Base-by-base conservation (phyloP, 441 rosid genomes). In the Pelargonium fulgidum region DNA sequence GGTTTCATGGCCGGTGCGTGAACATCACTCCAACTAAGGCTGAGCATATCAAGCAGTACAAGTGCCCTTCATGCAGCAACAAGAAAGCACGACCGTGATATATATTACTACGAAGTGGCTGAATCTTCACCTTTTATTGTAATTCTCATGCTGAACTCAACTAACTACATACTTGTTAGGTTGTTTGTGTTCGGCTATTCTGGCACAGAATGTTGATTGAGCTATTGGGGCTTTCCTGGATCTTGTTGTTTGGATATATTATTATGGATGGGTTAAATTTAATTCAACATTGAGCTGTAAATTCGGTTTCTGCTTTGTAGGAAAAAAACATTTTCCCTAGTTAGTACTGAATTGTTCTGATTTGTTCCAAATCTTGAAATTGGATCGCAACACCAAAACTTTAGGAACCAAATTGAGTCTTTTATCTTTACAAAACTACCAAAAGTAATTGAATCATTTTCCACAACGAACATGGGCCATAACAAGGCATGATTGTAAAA, bases 1-100 rank as follows among this genome's bases (percentile, higher is more conserved):
- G 97, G 98, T 91, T 91, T 85, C 98, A 89, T 69, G 97, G 99
- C 1, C 85, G 84, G 75, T 91, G 99, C 11, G 97, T 93, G 72
- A 93, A 93, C 90, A 89, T 91, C 7, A 93, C 99, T 61, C 97
- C 99, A 9, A 96, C 99, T 62, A 89, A 85, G 84, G 99, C 96
- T 0, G 97, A 93, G 83, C 95, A 89, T 47, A 91, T 93, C 82
- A 89, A 93, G 85, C 96, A 89, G 66, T 93, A 93, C 80, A 93
- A 89, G 75, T 91, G 97, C 81, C 97, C 97, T 22, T 58, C 62
- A 16, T 68, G 89, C 54, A 91, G 97, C 89, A 87, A 77, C 81
- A 91, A 93, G 88, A 84, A 87, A 85, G 85, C 89, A 56, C 83
- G 93, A 69, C 87, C 85, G 52, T 65, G 75, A 74, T 22, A 6